phyloP scores from a whole-genome alignment of 352 stramenopile species.

The Pythium grandisporangium region DNA sequence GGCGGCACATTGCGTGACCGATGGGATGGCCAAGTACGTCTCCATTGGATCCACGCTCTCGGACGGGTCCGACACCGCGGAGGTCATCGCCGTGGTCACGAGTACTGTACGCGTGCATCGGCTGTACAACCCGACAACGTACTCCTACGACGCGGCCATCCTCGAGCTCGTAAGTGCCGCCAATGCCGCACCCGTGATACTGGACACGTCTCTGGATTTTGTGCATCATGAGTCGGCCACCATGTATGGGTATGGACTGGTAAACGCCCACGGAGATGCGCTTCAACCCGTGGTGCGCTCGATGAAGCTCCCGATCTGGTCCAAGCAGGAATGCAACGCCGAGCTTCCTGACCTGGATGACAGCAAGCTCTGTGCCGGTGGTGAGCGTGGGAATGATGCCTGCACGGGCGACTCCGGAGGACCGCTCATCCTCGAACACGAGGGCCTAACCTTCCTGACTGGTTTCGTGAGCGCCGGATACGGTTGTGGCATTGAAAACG shows the following conservation, averaged over 20 bases:
- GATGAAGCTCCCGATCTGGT: conserved; percentile 10
- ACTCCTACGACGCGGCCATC: conserved; percentile 7
- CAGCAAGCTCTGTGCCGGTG: conserved; percentile 16
- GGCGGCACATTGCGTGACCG: conserved; percentile 21
- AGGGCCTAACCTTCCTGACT: not conserved
- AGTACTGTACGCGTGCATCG: conserved; percentile 4
- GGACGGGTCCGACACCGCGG: conserved; percentile 1
- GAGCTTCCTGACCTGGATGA: conserved; percentile 4
- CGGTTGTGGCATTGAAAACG: conserved; percentile 7
- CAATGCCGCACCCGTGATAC: not conserved
- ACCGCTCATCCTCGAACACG: conserved; percentile 6
- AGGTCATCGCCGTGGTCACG: conserved; percentile 6
- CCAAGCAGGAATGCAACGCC: not conserved
- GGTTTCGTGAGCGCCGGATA: conserved; percentile 9
- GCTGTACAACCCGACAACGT: not conserved
- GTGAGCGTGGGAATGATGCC: conserved; percentile 11
- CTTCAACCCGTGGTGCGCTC: conserved; percentile 4
- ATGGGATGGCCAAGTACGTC: conserved; percentile 3
- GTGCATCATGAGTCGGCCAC: conserved; percentile 1
- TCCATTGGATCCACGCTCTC: conserved; percentile 2
- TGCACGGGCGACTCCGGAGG: conserved; percentile 19
- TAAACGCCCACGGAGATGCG: conserved; percentile 4
- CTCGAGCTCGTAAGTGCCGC: conserved; percentile 5
- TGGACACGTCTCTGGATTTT: conserved; percentile 5
- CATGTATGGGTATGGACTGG: conserved; percentile 20